Conservation (phyloP, 2,329 filamentous ascomycete species). For the Fusarium sp. region DNA sequence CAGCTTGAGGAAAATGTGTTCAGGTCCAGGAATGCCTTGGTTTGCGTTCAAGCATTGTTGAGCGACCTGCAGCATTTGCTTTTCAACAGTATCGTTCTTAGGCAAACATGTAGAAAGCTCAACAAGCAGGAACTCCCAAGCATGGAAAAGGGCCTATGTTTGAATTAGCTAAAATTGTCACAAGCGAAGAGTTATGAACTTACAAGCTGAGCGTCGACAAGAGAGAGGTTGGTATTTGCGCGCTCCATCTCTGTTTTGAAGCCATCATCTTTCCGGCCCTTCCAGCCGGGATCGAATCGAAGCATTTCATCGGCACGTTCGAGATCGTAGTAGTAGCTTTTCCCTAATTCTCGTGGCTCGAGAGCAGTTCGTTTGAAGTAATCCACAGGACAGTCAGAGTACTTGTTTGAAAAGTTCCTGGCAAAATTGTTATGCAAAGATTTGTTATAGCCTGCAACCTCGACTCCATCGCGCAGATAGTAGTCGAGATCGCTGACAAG, state of each 20-base stretch:
- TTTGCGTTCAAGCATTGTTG: conserved; percentile 84
- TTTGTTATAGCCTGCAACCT: conserved; percentile 84
- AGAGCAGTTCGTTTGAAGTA: conserved; percentile 83
- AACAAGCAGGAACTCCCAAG: conserved; percentile 88
- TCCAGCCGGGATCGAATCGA: conserved; percentile 81
- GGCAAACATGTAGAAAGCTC: conserved; percentile 79
- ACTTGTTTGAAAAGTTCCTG: conserved; percentile 84
- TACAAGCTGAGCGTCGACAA: conserved; percentile 92
- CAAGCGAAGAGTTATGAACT: conserved; percentile 52
- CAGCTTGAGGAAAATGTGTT: conserved; percentile 83
- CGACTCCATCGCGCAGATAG: conserved; percentile 80
- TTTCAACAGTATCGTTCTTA: conserved; percentile 66
- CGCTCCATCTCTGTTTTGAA: conserved; percentile 85
- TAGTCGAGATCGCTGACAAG: conserved; percentile 82
- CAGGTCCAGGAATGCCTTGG: conserved; percentile 74
- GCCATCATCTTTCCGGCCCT: conserved; percentile 73
- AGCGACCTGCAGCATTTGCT: conserved; percentile 78
- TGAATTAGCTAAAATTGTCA: conserved; percentile 29
- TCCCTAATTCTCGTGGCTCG: conserved; percentile 73
- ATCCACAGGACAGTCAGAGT: conserved; percentile 76
- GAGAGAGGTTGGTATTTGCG: conserved; percentile 89
- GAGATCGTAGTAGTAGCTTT: conserved; percentile 86
- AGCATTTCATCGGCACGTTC: conserved; percentile 80
- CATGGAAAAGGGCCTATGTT: conserved; percentile 79
- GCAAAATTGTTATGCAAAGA: conserved; percentile 88